Conservation (phyloP, 768 basidiomycete species). For the Leccinellum albellum region DNA sequence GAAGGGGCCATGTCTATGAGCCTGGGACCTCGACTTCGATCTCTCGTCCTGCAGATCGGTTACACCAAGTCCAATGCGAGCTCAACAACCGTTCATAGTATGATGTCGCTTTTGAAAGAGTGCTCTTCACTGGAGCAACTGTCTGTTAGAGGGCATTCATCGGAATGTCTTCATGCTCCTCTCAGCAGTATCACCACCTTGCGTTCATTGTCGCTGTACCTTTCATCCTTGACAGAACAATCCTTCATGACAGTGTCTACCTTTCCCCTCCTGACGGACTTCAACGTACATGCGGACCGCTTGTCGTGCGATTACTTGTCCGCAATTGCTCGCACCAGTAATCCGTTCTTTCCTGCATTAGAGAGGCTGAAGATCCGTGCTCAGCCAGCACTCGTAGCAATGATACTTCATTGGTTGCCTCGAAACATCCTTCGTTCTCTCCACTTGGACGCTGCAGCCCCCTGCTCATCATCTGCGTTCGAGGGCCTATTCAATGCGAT, state of each 20-base stretch:
- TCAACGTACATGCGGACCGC: conserved; percentile 44
- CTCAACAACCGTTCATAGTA: conserved; percentile 18
- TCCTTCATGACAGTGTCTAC: conserved; percentile 36
- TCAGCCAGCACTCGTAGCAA: conserved; percentile 31
- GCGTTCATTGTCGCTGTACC: conserved; percentile 36
- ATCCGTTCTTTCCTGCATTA: conserved; percentile 34
- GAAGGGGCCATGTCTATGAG: conserved; percentile 22
- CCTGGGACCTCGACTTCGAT: conserved; percentile 32
- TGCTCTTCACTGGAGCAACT: conserved; percentile 31
- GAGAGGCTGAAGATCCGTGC: conserved; percentile 40
- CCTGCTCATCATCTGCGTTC: conserved; percentile 31
- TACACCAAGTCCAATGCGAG: conserved; percentile 21
- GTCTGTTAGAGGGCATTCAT: conserved; percentile 37
- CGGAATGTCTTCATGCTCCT: conserved; percentile 26
- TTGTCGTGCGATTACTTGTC: conserved; percentile 27
- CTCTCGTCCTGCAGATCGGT: conserved; percentile 35
- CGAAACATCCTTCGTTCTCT: conserved; percentile 33
- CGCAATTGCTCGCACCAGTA: not conserved
- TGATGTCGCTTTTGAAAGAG: conserved; percentile 27
- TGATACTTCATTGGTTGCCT: conserved; percentile 34
- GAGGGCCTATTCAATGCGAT: conserved; percentile 33
- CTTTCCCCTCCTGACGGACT: conserved; percentile 36
- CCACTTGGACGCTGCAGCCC: conserved; percentile 36
- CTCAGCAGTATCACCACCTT: conserved; percentile 35
- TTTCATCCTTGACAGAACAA: conserved; percentile 37